These are phyloP conservation scores for Psilocybe azurescens DNA, from an alignment of 768 basidiomycete genomes.

Conservation along the genomic window DNA sequence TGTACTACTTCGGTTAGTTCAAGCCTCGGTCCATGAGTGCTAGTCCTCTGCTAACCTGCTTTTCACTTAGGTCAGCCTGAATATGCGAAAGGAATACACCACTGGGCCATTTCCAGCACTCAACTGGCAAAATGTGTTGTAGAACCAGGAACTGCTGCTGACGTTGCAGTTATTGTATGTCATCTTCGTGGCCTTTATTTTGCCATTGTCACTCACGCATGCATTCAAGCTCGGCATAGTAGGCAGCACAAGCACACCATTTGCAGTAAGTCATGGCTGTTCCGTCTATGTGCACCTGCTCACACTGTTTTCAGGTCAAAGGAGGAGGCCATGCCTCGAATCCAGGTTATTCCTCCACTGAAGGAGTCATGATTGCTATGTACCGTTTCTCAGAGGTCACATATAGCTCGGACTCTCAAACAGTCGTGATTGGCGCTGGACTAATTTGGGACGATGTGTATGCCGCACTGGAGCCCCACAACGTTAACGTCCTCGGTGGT, in stretches of 20 bases:
- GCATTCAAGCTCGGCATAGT: conserved; percentile 50
- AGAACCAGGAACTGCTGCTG: conserved; percentile 58
- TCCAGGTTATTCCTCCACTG: conserved; percentile 63
- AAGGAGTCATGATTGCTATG: conserved; percentile 65
- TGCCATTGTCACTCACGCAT: background rate
- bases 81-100: conserved; percentile 48
- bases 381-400: conserved; percentile 47
- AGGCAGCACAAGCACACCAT: conserved; percentile 48
- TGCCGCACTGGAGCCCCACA: conserved; percentile 49
- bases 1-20: conserved; percentile 45
- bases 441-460: conserved; percentile 74
- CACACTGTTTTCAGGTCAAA: conserved; percentile 48
- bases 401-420: conserved; percentile 45
- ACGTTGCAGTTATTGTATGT: conserved; percentile 56
- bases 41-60: no score
- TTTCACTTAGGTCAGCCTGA: conserved; percentile 23
- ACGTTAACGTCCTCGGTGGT: conserved; percentile 63
- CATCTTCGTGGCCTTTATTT: background rate
- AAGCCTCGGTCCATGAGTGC: no score
- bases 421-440: conserved; percentile 47
- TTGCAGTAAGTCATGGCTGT: conserved; percentile 47
- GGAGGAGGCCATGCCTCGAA: conserved; percentile 66
- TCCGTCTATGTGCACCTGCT: background rate
- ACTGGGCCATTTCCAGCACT: conserved; percentile 58
- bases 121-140: conserved; percentile 57